Conservation (phyloP, 306 rosid genomes). For the Alnus glutinosa region DNA sequence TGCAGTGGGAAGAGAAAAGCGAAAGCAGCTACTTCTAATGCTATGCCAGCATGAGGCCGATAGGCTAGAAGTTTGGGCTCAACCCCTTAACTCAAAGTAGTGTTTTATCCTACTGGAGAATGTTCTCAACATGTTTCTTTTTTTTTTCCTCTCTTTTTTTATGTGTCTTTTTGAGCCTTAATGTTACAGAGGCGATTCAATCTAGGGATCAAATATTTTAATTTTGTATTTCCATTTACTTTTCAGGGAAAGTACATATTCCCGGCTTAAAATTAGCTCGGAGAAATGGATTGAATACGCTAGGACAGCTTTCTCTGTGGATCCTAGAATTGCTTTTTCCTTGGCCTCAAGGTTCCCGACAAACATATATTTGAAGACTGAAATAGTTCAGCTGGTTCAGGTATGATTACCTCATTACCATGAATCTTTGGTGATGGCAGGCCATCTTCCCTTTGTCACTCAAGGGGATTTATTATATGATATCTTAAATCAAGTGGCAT, state of each 20-base stretch:
- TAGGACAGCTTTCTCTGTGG: constrained; percentile 93
- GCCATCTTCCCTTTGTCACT: constrained; percentile 14
- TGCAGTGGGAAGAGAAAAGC: constrained; percentile 78
- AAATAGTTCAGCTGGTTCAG: constrained; percentile 91
- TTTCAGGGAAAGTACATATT: constrained; percentile 64
- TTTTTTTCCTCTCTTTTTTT: not conserved
- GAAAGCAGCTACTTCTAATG: constrained; percentile 83
- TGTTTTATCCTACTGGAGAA: not conserved
- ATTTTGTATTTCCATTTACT: constrained; percentile 21
- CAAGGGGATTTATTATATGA: constrained; percentile 26
- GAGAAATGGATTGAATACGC: constrained; percentile 90
- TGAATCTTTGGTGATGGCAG: constrained; percentile 8
- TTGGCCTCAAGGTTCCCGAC: constrained; percentile 84
- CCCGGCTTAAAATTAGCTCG: constrained; percentile 70
- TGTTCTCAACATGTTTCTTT: not conserved
- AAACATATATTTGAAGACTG: constrained; percentile 73
- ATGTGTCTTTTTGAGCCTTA: not conserved
- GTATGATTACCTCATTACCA: constrained; percentile 31
- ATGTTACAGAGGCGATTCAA: not conserved
- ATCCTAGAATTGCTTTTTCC: constrained; percentile 83
- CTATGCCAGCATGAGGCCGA: constrained; percentile 95
- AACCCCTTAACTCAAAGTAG: constrained; percentile 89
- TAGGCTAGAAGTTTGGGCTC: constrained; percentile 99
- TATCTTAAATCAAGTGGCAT: constrained; percentile 14
- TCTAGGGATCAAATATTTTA: constrained; percentile 1